A percentile compares a stretch with the other conserved stretches of the same genome.
phyloP scores from a whole-genome alignment of 2,329 filamentous ascomycete species.

The Bimuria novae-zelandiae region DNA sequence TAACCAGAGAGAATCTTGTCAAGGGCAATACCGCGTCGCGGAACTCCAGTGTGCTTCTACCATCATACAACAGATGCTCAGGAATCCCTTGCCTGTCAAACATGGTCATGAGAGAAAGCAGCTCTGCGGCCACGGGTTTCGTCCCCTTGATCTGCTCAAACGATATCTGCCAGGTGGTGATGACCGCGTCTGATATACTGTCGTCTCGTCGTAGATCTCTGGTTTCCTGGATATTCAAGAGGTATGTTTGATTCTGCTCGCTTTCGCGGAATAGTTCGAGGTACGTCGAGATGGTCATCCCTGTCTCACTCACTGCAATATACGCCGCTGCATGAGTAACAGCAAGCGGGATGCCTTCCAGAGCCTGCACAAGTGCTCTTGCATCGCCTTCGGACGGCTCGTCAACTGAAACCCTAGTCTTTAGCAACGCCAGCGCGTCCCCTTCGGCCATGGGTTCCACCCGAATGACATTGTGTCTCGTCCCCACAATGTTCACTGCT shows the following conservation, averaged over 20 bases:
- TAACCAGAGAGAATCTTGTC: constrained; percentile 17
- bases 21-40: constrained; percentile 15
- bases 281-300: constrained; percentile 36
- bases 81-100: constrained; percentile 20
- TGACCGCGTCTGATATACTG: constrained; percentile 38
- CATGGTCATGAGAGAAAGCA: constrained; percentile 46
- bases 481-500: constrained; percentile 19
- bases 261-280: constrained; percentile 45
- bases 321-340: constrained; percentile 40
- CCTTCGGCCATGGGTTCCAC: constrained; percentile 29
- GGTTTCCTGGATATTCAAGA: constrained; percentile 23
- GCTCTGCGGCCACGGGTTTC: constrained; percentile 41
- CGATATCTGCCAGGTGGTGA: constrained; percentile 42
- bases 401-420: constrained; percentile 21
- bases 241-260: constrained; percentile 28
- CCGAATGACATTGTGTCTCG: constrained; percentile 15
- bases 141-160: constrained; percentile 29
- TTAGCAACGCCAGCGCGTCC: constrained; percentile 24
- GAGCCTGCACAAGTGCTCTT: constrained; percentile 19
- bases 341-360: constrained; percentile 42
- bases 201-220: constrained; percentile 38
- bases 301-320: constrained; percentile 24
- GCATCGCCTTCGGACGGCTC: constrained; percentile 6
- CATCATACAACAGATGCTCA: constrained; percentile 7
- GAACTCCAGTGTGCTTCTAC: constrained; percentile 17